These are phyloP conservation scores for Trypanosoma cruzi DNA, from an alignment of 208 protist genomes.

Conservation along the genomic window DNA sequence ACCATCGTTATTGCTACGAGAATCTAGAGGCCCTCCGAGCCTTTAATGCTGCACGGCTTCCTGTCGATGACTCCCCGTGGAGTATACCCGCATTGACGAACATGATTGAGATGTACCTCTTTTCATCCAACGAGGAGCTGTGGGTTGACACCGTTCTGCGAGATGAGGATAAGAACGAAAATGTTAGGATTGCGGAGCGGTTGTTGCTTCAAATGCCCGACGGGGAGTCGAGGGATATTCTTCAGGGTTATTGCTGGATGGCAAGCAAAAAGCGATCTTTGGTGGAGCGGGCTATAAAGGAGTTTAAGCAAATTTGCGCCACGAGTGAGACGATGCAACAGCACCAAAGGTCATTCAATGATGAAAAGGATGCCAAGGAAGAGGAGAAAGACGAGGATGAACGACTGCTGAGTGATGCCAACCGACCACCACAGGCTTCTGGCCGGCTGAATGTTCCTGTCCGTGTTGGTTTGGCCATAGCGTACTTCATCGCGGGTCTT, in stretches of 20 bases:
- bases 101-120: slow-evolving; percentile 97
- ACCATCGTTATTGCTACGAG: slow-evolving; percentile 70
- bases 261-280: slow-evolving; percentile 54
- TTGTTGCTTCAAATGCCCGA: slow-evolving; percentile 79
- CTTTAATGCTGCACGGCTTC: slow-evolving; percentile 89
- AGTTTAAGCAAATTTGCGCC: slow-evolving; percentile 50
- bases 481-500: slow-evolving; percentile 48
- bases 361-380: slow-evolving; percentile 26
- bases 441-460: slow-evolving; percentile 55
- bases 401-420: slow-evolving; percentile 37
- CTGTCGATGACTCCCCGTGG: slow-evolving; percentile 83
- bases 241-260: slow-evolving; percentile 82
- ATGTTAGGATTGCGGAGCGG: slow-evolving; percentile 78
- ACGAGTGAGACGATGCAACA: background rate
- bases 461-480: slow-evolving; percentile 79
- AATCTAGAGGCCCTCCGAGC: slow-evolving; percentile 85
- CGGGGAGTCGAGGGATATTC: slow-evolving; percentile 59
- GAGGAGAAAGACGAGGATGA: slow-evolving; percentile 57
- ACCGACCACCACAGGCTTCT: slow-evolving; percentile 18
- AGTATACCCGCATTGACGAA: slow-evolving; percentile 70
- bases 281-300: slow-evolving; percentile 77
- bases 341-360: background rate
- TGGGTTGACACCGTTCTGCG: slow-evolving; percentile 57
- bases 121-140: slow-evolving; percentile 80
- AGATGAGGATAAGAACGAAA: slow-evolving; percentile 63